Percentiles rank a stretch among this genome's conserved stretches.
phyloP scores from a whole-genome alignment of 106 monocot genomes.

The Dendrobium nobile region DNA sequence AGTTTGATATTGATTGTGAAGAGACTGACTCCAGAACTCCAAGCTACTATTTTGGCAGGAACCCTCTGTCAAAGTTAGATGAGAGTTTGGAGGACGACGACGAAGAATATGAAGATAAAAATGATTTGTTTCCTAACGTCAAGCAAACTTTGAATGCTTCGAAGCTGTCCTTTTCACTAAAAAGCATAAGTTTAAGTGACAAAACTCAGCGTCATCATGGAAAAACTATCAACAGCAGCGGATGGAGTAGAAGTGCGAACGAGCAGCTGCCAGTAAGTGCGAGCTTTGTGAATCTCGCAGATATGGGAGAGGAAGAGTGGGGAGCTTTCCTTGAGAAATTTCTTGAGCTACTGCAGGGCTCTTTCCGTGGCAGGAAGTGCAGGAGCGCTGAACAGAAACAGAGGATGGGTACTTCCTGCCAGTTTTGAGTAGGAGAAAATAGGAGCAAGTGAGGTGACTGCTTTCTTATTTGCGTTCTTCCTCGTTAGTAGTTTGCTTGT shows the following conservation, averaged over 20 bases:
- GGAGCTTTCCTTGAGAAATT: slow-evolving; percentile 68
- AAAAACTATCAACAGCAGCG: slow-evolving; percentile 6
- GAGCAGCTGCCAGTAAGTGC: slow-evolving; percentile 50
- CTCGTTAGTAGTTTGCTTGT: not conserved
- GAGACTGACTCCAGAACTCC: slow-evolving; percentile 21
- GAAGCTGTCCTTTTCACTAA: slow-evolving; percentile 51
- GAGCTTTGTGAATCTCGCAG: slow-evolving; percentile 67
- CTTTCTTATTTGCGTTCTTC: slow-evolving; percentile 1
- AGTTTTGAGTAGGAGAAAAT: slow-evolving; percentile 44
- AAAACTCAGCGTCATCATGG: slow-evolving; percentile 15
- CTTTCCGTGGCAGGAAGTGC: slow-evolving; percentile 31
- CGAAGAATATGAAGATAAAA: slow-evolving; percentile 22
- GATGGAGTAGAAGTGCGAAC: slow-evolving; percentile 42
- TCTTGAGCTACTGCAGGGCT: slow-evolving; percentile 43
- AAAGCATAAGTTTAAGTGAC: slow-evolving; percentile 30
- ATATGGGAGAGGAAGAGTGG: slow-evolving; percentile 83
- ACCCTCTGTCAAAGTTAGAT: slow-evolving; percentile 60
- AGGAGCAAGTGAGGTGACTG: not conserved
- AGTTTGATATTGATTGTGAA: slow-evolving; percentile 47
- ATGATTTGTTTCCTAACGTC: not conserved
- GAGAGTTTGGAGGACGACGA: slow-evolving; percentile 64
- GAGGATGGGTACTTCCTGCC: slow-evolving; percentile 65
- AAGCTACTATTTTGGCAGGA: slow-evolving; percentile 30
- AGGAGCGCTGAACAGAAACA: slow-evolving; percentile 26
- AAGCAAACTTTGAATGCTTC: slow-evolving; percentile 12